Conservation (phyloP, 345 rosid species). For the Moringa oleifera region DNA sequence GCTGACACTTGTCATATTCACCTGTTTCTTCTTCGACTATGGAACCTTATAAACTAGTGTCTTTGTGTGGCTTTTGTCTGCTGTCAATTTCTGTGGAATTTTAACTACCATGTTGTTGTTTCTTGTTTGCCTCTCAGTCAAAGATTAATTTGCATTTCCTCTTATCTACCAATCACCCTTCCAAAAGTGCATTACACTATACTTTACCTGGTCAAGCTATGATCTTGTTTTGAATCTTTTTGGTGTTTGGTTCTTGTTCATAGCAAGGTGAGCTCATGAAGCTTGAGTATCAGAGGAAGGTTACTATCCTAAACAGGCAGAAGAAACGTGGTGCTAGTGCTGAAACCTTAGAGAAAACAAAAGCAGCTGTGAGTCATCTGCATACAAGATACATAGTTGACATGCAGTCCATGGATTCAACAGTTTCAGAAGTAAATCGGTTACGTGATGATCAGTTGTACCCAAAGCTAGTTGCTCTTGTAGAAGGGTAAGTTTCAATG, state of each 20-base stretch:
- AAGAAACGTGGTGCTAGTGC: conserved; percentile 70
- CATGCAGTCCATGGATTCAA: conserved; percentile 98
- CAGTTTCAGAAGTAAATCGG: conserved; percentile 81
- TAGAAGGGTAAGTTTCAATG: conserved; percentile 63
- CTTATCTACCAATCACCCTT: too few species aligned
- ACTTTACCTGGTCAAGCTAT: background rate
- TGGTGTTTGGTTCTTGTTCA: conserved; percentile 16
- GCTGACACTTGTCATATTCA: too few species aligned
- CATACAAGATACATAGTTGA: conserved; percentile 93
- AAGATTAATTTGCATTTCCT: too few species aligned
- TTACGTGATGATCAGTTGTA: conserved; percentile 83
- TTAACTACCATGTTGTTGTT: too few species aligned
- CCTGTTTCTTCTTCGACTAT: background rate
- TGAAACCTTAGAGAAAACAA: conserved; percentile 88
- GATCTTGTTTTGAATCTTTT: background rate
- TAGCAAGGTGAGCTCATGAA: conserved; percentile 98
- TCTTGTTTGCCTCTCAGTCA: too few species aligned
- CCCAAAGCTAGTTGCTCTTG: conserved; percentile 72
- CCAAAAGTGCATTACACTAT: too few species aligned
- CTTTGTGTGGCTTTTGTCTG: background rate
- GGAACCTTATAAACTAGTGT: too few species aligned
- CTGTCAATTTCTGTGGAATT: too few species aligned
- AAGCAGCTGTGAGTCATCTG: conserved; percentile 87
- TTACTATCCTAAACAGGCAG: conserved; percentile 61
- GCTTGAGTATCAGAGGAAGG: conserved; percentile 87